phyloP scores from a whole-genome alignment of 768 basidiomycete genomes.

The Gloeopeniophorella convolvens region DNA sequence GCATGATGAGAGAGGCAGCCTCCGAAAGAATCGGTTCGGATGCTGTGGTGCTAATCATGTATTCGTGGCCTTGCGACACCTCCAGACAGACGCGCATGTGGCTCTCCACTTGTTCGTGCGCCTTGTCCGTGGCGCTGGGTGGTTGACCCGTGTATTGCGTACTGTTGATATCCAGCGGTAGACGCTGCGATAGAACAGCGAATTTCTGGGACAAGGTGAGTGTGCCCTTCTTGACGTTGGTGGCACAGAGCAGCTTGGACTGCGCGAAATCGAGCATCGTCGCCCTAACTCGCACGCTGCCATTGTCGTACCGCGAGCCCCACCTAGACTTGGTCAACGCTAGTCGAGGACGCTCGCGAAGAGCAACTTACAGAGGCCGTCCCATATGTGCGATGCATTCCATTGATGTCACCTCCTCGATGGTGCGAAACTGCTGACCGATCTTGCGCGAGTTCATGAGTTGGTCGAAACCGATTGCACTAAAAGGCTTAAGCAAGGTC shows the following conservation, averaged over 20 bases:
- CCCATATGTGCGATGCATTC: not conserved
- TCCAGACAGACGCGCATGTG: not conserved
- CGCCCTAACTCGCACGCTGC: too few relatives aligned
- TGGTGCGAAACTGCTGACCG: not conserved
- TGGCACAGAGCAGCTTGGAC: not conserved
- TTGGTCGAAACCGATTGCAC: not conserved
- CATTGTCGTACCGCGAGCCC: not conserved
- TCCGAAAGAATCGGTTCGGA: constrained; percentile 2
- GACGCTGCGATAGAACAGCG: not conserved
- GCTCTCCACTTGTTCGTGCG: not conserved
- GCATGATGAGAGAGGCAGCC: not conserved
- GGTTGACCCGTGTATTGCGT: not conserved
- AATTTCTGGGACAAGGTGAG: not conserved
- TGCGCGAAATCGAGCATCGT: not conserved
- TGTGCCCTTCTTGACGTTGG: rapidly evolving
- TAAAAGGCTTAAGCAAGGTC: not conserved
- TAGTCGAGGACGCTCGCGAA: too few relatives aligned
- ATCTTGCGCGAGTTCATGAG: not conserved
- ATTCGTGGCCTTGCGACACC: not conserved
- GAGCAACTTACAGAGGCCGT: not conserved
- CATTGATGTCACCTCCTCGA: too few relatives aligned
- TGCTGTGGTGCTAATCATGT: not conserved
- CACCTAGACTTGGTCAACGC: too few relatives aligned
- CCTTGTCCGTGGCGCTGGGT: not conserved
- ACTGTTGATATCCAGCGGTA: not conserved